Evolutionary conservation across 108 stramenopile genomes (phyloP).

Genomic region (Aurantiochytrium sp.): DNA sequence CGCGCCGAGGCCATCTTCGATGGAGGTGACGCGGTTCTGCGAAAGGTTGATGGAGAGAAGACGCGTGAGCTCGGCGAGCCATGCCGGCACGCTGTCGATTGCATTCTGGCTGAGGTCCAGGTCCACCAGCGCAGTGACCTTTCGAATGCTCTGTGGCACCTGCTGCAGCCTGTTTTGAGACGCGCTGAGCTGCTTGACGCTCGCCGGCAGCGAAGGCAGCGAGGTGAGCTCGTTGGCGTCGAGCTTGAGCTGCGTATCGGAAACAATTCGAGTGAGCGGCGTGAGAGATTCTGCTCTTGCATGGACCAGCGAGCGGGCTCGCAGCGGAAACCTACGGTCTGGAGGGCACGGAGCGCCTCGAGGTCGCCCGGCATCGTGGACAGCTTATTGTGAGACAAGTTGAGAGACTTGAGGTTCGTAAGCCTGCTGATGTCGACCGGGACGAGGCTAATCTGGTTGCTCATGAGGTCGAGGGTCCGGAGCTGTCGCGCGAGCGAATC

Average conservation of each 20-base stretch:
- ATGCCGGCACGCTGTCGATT: not conserved
- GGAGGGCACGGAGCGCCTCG: not conserved
- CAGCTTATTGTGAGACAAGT: not conserved
- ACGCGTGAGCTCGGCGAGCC: not conserved
- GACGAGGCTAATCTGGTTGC: not conserved
- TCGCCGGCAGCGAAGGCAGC: not conserved
- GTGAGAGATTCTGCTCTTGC: too few relatives aligned
- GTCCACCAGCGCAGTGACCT: not conserved
- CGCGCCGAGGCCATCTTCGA: not conserved
- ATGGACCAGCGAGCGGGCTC: too few relatives aligned
- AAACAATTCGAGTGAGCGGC: not conserved
- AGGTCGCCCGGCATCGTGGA: not conserved
- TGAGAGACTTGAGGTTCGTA: not conserved
- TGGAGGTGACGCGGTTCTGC: not conserved
- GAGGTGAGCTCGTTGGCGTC: not conserved
- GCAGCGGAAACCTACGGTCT: not conserved
- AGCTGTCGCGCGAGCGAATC: too few relatives aligned
- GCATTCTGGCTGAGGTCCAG: not conserved
- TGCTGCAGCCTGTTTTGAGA: not conserved
- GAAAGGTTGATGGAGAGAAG: not conserved
- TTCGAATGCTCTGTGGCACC: not conserved
- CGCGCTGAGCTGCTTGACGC: not conserved
- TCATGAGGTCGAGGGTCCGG: not conserved
- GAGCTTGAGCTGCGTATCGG: not conserved
- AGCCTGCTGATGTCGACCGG: not conserved